These are phyloP conservation scores for Trapa bicornis DNA, from an alignment of 345 rosid species.

Conservation along the genomic window DNA sequence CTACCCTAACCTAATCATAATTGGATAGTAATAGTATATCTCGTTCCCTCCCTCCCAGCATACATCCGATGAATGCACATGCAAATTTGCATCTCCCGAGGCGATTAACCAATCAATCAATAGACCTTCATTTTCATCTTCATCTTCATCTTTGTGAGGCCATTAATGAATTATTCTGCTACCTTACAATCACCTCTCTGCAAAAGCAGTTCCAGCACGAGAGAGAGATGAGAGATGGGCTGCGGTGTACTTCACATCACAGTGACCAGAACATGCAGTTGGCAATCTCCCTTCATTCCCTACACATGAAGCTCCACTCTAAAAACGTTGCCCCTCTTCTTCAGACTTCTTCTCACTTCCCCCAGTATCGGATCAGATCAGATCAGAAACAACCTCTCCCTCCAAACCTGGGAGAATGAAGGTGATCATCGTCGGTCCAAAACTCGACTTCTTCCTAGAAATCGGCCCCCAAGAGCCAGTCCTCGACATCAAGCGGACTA, in stretches of 20 bases:
- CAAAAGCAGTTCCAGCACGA: background rate
- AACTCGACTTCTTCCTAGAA: conserved; percentile 40
- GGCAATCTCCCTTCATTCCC: background rate
- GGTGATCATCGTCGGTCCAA: conserved; percentile 33
- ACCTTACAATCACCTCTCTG: background rate
- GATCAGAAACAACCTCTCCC: too few species aligned
- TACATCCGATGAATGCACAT: too few species aligned
- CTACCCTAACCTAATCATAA: too few species aligned
- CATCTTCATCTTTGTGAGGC: too few species aligned
- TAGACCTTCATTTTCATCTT: too few species aligned
- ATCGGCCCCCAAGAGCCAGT: conserved; percentile 46
- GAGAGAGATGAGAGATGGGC: background rate
- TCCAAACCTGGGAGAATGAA: conserved; percentile 21
- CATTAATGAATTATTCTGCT: too few species aligned
- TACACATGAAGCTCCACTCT: conserved; percentile 1
- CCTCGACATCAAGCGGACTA: conserved; percentile 43
- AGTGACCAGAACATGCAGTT: conserved; percentile 1
- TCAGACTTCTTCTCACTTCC: too few species aligned
- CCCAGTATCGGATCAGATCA: background rate
- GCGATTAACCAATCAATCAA: too few species aligned
- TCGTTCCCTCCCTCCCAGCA: too few species aligned
- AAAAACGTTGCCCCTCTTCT: background rate
- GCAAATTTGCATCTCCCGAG: too few species aligned
- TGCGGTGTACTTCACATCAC: background rate
- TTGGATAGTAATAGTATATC: too few species aligned